Evolutionary conservation across 805 yeast species (phyloP), one percentile per base, ranked within the genome.

Genomic region (Saturnispora zaruensis): DNA sequence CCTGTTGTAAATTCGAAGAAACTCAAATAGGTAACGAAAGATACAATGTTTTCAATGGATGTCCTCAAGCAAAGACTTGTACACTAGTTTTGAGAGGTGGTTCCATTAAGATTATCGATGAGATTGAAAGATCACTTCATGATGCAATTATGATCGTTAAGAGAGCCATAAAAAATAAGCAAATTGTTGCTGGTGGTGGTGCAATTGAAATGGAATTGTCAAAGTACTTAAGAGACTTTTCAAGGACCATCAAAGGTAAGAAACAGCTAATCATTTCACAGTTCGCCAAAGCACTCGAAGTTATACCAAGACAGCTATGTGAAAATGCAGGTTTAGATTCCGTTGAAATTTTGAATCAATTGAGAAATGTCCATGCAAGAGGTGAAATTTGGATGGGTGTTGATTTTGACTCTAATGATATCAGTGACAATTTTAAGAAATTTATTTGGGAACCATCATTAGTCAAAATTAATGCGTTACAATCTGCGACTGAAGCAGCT

Each of bases 261-360:
- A 96, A 91, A 69, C 99, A 93, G 71, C 73, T 93, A 54, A 82
- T 93, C 52, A 84, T 93, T 51, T 82, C 83, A 51, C 96, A 96
- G 6, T 93, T 81, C 69, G 99, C 99, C 23, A 84, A 85, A 58
- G 96, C 98, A 1, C 74, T 93, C 51, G 99, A 93, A 70, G 82
- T 93, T 25, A 89, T 93, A 60, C 99, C 99, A 57, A 83, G 98
- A 66, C 98, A 93, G 66, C 75, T 93, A 56, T 91, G 98, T 73
- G 99, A 93, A 65, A 93, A 93, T 66, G 99, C 96, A n/a, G 99
- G 99, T 5, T 82, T 93, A 57, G 99, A 93, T 65, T 95, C 96
- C 20, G 87, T 95, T n/a, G 98, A 93, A 65, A 71, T 93, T 53
- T 78, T 93, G 59, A 93, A 93, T 67, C 79, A 84, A 62, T 74